These are phyloP conservation scores for Eucalyptus cloeziana DNA, from an alignment of 345 rosid species.

Conservation along the genomic window DNA sequence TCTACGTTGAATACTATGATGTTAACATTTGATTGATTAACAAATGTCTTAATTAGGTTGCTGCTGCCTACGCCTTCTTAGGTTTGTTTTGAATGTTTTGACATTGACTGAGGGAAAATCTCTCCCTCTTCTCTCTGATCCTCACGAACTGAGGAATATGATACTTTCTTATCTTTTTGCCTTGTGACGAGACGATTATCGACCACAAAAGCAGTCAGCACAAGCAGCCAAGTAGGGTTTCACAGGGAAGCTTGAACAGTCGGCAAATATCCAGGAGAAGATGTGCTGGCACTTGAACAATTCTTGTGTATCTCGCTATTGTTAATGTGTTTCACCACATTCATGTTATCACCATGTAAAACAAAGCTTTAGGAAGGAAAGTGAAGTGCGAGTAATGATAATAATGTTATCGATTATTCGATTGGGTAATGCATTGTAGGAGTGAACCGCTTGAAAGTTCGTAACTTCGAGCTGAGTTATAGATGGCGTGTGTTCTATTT, in stretches of 20 bases:
- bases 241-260: neutral
- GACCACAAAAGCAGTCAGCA: neutral
- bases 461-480: neutral
- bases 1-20: neutral
- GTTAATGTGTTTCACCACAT: neutral
- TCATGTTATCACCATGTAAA: neutral
- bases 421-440: neutral
- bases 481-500: neutral
- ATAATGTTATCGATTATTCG: neutral
- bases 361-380: neutral
- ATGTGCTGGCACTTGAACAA: neutral
- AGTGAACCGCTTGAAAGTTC: neutral
- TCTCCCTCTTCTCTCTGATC: neutral
- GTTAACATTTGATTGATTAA: neutral
- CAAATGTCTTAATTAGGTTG: neutral
- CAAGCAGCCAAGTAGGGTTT: neutral
- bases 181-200: neutral
- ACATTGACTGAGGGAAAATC: neutral
- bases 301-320: neutral
- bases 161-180: neutral
- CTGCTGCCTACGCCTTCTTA: neutral
- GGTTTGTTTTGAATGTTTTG: neutral
- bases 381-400: neutral
- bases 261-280: neutral
- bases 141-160: neutral